These are phyloP conservation scores for Ephemerocybe angulata DNA, from an alignment of 768 basidiomycete species.

Conservation along the genomic window DNA sequence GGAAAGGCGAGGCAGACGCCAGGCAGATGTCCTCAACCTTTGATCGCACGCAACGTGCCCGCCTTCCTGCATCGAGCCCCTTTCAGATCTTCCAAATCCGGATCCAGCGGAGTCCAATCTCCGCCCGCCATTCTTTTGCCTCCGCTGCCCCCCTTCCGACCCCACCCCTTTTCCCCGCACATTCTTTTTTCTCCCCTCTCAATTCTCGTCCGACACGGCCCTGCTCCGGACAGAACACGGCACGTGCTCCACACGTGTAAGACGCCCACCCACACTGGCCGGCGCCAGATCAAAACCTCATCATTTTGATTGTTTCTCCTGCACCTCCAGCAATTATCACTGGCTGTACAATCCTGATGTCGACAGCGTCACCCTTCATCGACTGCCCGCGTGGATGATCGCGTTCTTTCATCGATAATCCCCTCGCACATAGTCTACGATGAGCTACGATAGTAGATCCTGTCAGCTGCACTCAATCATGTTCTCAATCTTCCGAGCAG, in stretches of 20 bases:
- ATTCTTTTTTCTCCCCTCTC: background rate
- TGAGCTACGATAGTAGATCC: background rate
- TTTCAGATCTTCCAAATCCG: conserved; percentile 28
- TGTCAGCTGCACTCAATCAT: background rate
- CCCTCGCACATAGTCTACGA: background rate
- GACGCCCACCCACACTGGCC: background rate
- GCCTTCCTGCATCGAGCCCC: conserved; percentile 49
- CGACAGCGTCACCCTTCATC: too few species aligned
- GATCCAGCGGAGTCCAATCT: conserved; percentile 24
- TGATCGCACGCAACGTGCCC: conserved; percentile 80
- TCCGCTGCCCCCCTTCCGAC: background rate
- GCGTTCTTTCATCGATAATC: background rate
- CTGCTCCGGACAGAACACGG: too few species aligned
- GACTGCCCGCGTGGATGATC: background rate
- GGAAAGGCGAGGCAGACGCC: conserved; percentile 57
- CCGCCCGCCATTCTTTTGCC: conserved; percentile 18
- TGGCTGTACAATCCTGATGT: too few species aligned
- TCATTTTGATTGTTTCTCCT: conserved; percentile 15
- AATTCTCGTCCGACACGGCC: background rate
- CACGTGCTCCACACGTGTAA: conserved; percentile 20
- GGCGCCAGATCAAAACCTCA: conserved; percentile 8
- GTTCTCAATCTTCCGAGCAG: background rate
- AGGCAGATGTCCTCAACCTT: conserved; percentile 57
- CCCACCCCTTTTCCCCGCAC: too few species aligned
- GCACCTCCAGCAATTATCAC: too few species aligned